phyloP scores from a whole-genome alignment of 192 early-diverging fungal species.

The Entomortierella beljakovae region DNA sequence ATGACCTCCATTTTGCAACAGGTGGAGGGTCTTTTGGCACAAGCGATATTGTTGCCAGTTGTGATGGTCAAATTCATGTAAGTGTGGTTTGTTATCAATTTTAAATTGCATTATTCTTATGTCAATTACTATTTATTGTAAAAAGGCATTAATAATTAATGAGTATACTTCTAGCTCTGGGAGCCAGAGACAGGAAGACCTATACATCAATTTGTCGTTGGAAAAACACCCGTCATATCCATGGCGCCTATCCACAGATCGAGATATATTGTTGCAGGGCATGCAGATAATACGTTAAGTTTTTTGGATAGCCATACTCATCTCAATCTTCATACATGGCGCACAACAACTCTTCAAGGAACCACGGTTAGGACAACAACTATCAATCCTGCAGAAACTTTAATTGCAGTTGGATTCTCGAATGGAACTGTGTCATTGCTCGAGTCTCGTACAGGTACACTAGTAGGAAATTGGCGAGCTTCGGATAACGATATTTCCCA shows the following conservation, averaged over 20 bases:
- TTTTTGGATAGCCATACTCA: slow-evolving; percentile 52
- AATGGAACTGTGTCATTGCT: slow-evolving; percentile 64
- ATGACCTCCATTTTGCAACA: slow-evolving; percentile 65
- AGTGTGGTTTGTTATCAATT: slow-evolving; percentile 4
- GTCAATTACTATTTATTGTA: background rate
- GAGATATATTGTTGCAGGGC: slow-evolving; percentile 61
- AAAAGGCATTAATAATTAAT: background rate
- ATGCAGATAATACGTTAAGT: slow-evolving; percentile 60
- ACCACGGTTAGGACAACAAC: slow-evolving; percentile 54
- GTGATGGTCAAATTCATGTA: slow-evolving; percentile 71
- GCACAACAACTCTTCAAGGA: slow-evolving; percentile 19
- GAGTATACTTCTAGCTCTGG: slow-evolving; percentile 56
- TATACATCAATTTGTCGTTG: slow-evolving; percentile 62
- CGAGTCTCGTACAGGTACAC: slow-evolving; percentile 65
- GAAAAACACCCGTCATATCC: slow-evolving; percentile 56
- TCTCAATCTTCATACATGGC: slow-evolving; percentile 35
- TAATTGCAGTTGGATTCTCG: slow-evolving; percentile 66
- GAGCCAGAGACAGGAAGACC: slow-evolving; percentile 65
- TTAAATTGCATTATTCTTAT: background rate
- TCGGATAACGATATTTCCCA: slow-evolving; percentile 66
- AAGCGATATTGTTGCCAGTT: slow-evolving; percentile 64
- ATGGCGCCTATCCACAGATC: slow-evolving; percentile 64
- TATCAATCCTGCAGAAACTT: slow-evolving; percentile 60
- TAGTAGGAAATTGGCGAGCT: slow-evolving; percentile 67
- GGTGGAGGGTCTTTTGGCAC: slow-evolving; percentile 56